Percentiles rank a stretch among this genome's conserved stretches.
phyloP scores from a whole-genome alignment of 495 filamentous ascomycete species.

The Tuber magnatum region DNA sequence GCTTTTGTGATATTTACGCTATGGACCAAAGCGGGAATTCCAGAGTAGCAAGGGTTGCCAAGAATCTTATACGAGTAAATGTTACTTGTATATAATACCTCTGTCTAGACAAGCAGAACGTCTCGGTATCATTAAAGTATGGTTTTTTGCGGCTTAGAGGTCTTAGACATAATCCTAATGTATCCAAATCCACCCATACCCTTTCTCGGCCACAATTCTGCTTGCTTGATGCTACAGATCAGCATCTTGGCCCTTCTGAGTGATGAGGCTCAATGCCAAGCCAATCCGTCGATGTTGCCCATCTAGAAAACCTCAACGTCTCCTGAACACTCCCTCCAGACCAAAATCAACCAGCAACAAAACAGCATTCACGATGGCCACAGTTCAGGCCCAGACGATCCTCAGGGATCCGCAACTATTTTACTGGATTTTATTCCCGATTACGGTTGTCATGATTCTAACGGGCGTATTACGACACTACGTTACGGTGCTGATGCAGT shows the following conservation, averaged over 20 bases:
- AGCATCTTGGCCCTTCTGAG: neutral
- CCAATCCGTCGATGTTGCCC: neutral
- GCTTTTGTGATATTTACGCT: no score
- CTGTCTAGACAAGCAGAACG: no score
- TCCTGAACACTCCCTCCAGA: neutral
- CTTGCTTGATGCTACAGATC: neutral
- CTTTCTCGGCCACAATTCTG: neutral
- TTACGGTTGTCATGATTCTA: slow-evolving; percentile 94
- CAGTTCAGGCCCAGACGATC: slow-evolving; percentile 85
- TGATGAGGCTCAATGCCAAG: slow-evolving; percentile 1
- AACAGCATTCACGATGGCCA: slow-evolving; percentile 58
- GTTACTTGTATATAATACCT: no score
- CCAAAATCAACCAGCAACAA: slow-evolving; percentile 12
- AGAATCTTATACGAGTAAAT: no score
- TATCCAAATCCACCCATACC: neutral
- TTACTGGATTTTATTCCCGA: slow-evolving; percentile 97
- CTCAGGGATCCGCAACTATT: slow-evolving; percentile 97
- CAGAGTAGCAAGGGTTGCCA: no score
- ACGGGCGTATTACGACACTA: slow-evolving; percentile 96
- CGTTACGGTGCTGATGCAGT: slow-evolving; percentile 79
- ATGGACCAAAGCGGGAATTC: no score
- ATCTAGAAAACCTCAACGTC: neutral
- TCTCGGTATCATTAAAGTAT: no score
- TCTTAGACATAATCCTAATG: neutral
- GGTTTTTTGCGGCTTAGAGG: no score